Base-by-base conservation (phyloP, 495 filamentous ascomycete species). In the Penicillium ucsense region DNA sequence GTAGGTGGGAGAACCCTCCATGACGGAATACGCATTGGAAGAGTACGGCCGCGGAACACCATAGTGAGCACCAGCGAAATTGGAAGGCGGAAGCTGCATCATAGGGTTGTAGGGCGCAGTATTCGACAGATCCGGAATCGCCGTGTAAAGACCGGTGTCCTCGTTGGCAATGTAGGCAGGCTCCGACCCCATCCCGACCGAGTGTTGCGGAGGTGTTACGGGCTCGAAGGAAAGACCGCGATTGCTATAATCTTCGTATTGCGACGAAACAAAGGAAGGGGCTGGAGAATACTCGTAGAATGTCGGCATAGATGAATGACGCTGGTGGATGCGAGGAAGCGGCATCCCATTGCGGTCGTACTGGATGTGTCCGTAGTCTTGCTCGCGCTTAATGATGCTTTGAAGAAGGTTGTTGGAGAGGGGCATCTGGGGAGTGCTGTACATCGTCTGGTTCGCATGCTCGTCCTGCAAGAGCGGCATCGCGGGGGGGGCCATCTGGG, bases 231-330 rank as follows among this genome's bases (percentile, higher is more conserved):
- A 97, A 50, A 97, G 80, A 30, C 89, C 92, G 34, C 94, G 85
- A 59, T 89, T 89, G 79, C 90, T 94, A 74, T 96, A 98, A 56
- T 96, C 90, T 61, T 96, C 91, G 53, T 86, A 94, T 55, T 94
- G 88, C 4, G 94, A 97, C 4, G 94, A 96, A 28, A 94, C 89
- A 57, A 97, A 96, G 3, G 92, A 97, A 3, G 92, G 92, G 1
- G 92, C 92, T 32, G 92, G 92, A 8, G 92, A 98, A 73, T 95
- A 98, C 65, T 98, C 92, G 70, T 96, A 81, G 56, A 91, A 98
- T 7, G 89, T 86, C 12, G 92, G 92, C 89, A 97, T 95, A 1
- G 94, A 97, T 38, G 90, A 84, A 58, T 96, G 91, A 31, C 92
- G 85, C 59, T 92, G 86, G 66, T 92, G 88, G 32, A 83, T 71